A percentile compares a stretch with the other conserved stretches of the same genome.
These are phyloP conservation scores for Boletus vermiculosoides DNA, from an alignment of 768 basidiomycete genomes.

Conservation along the genomic window DNA sequence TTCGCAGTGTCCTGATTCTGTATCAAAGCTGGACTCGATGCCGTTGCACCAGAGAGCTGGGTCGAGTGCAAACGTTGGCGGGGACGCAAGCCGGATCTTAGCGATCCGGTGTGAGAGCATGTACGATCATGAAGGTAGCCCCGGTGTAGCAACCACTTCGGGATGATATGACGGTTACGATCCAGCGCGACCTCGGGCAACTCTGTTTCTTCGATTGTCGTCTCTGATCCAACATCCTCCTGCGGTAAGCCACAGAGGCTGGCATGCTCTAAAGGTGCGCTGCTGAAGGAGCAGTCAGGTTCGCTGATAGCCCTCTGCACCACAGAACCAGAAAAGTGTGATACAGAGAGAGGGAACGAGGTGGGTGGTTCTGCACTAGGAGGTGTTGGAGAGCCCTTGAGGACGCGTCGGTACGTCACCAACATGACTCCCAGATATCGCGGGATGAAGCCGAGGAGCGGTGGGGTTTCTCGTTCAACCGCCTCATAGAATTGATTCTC, in stretches of 20 bases:
- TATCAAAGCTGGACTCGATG: conserved; percentile 71
- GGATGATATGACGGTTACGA: conserved; percentile 93
- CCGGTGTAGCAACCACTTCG: conserved; percentile 80
- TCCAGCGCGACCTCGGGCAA: conserved; percentile 93
- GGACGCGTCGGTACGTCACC: conserved; percentile 87
- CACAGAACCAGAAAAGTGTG: conserved; percentile 27
- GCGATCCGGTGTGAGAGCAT: conserved; percentile 42
- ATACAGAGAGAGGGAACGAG: conserved; percentile 17
- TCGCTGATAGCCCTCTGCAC: conserved; percentile 31
- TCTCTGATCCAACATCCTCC: conserved; percentile 42
- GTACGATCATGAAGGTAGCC: conserved; percentile 47
- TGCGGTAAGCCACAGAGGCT: conserved; percentile 15
- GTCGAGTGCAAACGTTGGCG: conserved; percentile 40
- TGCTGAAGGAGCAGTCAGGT: conserved; percentile 10
- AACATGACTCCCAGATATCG: conserved; percentile 98
- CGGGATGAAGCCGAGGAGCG: conserved; percentile 91
- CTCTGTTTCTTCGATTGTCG: conserved; percentile 64
- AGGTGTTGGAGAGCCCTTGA: conserved; percentile 37
- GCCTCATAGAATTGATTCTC: conserved; percentile 99
- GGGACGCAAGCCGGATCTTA: conserved; percentile 27
- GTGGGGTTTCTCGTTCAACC: conserved; percentile 91
- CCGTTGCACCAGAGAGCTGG: conserved; percentile 51
- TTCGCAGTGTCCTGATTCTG: conserved; percentile 28
- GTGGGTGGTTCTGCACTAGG: conserved; percentile 16
- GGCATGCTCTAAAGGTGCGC: conserved; percentile 1